Evolutionary conservation across 345 rosid species (phyloP).

Genomic region (Eucalyptus cladocalyx): DNA sequence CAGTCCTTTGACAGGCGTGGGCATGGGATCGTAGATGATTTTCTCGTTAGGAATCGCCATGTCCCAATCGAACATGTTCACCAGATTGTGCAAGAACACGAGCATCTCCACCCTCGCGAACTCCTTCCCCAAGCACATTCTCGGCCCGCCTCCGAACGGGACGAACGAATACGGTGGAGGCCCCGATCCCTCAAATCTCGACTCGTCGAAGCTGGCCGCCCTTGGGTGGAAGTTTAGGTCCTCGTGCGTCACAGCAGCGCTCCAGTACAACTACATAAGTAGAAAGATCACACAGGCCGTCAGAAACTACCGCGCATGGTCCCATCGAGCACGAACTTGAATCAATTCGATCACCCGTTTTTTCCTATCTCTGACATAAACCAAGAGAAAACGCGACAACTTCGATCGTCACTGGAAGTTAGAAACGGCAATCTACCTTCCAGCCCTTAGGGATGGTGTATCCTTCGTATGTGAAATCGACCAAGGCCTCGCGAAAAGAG

Average conservation of each 20-base stretch:
- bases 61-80: slow-evolving; percentile 6
- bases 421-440: not conserved
- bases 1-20: slow-evolving; percentile 5
- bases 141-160: slow-evolving; percentile 16
- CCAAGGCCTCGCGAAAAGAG: slow-evolving; percentile 7
- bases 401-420: not conserved
- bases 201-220: not conserved
- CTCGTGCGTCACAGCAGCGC: not conserved
- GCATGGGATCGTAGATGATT: slow-evolving; percentile 1
- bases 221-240: not conserved
- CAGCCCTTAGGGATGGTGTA: slow-evolving; percentile 20
- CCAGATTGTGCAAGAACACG: slow-evolving; percentile 11
- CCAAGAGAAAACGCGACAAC: not conserved
- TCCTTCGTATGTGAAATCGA: slow-evolving; percentile 5
- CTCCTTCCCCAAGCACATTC: slow-evolving; percentile 11
- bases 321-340: not conserved
- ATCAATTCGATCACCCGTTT: not conserved
- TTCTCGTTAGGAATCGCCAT: not conserved
- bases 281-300: not conserved
- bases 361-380: not conserved
- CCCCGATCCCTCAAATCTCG: slow-evolving; percentile 8
- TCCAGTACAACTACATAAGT: not conserved
- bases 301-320: not conserved
- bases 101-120: slow-evolving; percentile 1
- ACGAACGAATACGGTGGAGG: slow-evolving; percentile 1